Base-by-base conservation (phyloP, 305 asterid genomes). In the Petunia hybrid region DNA sequence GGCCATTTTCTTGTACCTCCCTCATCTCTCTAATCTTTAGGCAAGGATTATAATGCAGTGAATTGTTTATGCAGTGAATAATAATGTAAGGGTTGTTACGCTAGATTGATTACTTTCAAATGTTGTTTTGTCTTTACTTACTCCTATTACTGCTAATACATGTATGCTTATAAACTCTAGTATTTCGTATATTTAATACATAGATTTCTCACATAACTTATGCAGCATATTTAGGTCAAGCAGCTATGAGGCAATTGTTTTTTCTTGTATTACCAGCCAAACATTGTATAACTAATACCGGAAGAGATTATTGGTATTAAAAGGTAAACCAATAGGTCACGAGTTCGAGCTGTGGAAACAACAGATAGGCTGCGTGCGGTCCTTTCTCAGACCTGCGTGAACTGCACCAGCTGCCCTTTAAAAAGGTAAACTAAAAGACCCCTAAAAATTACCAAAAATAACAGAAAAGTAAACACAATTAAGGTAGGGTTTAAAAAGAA, bases 141-240 rank as follows among this genome's bases (percentile, higher is more conserved):
- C 14, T 68, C 75, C 42, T 7, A 42, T 68, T n/a, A 68, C 5
- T 7, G 75, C 56, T 7, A 40, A 42, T 68, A 68, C 75, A 68
- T 41, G 75, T 6, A 65, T n/a, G 13, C 51, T 65, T 31, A 39
- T 40, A 65, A 39, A 22, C 31, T 22, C 31, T 22, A 22, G 31
- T 22, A 22, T 22, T 22, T 22, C 31, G 31, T 22, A 22, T 22
- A 22, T 22, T 39, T 39, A 65, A 65, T 22, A 13, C 48, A 39
- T 48, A 65, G 73, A 65, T 65, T 67, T 14, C 53, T 22, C 36
- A 1, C 74, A 67, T 7, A 67, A 67, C 36, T 2, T 14, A 41
- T 14, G 38, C 53, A 67, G 74, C 53, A 67, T 66, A 41, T 14
- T 66, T 31, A 66, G 73, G 51, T 40, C 51, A 66, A 40, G 35